Evolutionary conservation across 2,329 filamentous ascomycete species (phyloP).

Genomic region (Aspergillus sp.): DNA sequence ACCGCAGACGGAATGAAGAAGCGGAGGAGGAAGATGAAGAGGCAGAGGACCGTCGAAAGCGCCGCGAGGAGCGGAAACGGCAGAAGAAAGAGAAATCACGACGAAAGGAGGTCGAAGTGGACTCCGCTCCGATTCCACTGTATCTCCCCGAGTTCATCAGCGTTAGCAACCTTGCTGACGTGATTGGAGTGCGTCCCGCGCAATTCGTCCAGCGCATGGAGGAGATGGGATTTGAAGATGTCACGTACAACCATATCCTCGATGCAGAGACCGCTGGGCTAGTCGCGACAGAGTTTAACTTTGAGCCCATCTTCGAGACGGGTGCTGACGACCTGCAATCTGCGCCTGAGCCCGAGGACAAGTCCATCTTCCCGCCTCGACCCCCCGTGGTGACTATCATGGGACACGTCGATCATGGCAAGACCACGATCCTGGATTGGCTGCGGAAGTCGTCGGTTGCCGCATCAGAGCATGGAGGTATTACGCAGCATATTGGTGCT

Average conservation of each 20-base stretch:
- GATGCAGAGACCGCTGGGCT: conserved; percentile 87
- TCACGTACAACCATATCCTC: conserved; percentile 78
- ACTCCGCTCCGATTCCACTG: conserved; percentile 58
- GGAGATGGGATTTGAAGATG: conserved; percentile 85
- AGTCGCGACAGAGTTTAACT: conserved; percentile 89
- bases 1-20: conserved; percentile 21
- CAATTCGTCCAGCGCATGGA: conserved; percentile 73
- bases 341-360: conserved; percentile 67
- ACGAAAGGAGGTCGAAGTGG: conserved; percentile 38
- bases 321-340: conserved; percentile 70
- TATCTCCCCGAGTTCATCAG: conserved; percentile 88
- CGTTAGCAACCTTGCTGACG: conserved; percentile 75
- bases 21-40: conserved; percentile 38
- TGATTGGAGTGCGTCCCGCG: conserved; percentile 68
- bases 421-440: conserved; percentile 93
- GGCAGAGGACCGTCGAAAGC: conserved; percentile 35
- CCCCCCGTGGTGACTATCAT: conserved; percentile 98
- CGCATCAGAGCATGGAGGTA: conserved; percentile 89
- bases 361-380: conserved; percentile 65
- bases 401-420: conserved; percentile 98
- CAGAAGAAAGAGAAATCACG: conserved; percentile 44
- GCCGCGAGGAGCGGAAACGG: conserved; percentile 31
- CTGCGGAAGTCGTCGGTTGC: conserved; percentile 90
- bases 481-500: conserved; percentile 97
- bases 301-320: conserved; percentile 73